phyloP scores from a whole-genome alignment of 2,329 filamentous ascomycete species.

The Trichoderma koningiopsis region DNA sequence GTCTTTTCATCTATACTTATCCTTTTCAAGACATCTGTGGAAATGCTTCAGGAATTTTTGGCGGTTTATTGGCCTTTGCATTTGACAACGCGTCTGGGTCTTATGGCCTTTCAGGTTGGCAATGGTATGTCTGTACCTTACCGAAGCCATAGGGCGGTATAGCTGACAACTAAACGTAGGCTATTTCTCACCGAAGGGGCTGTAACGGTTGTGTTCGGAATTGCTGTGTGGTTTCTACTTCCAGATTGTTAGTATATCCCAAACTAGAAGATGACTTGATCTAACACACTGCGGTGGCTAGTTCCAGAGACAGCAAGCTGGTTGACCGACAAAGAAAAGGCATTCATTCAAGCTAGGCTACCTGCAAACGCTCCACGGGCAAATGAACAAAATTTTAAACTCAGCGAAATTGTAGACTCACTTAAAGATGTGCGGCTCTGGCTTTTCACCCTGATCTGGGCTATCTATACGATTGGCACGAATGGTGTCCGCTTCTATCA shows the following conservation, averaged over 20 bases:
- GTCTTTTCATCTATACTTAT: constrained; percentile 22
- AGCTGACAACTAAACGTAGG: constrained; percentile 23
- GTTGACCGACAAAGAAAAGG: constrained; percentile 49
- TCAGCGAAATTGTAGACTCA: constrained; percentile 41
- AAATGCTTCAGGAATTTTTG: constrained; percentile 45
- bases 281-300: constrained; percentile 35
- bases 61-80: constrained; percentile 47
- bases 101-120: constrained; percentile 38
- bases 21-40: constrained; percentile 40
- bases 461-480: constrained; percentile 47
- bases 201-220: constrained; percentile 48
- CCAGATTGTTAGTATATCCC: constrained; percentile 50
- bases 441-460: constrained; percentile 50
- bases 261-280: constrained; percentile 38
- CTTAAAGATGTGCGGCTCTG: constrained; percentile 47
- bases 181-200: constrained; percentile 49
- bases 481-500: constrained; percentile 47
- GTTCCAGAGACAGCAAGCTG: constrained; percentile 48
- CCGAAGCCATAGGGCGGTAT: background rate
- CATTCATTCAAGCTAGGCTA: constrained; percentile 51
- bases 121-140: constrained; percentile 28
- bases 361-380: constrained; percentile 47
- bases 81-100: constrained; percentile 45
- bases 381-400: constrained; percentile 45
- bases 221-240: constrained; percentile 54